These are phyloP conservation scores for Umbilicus rupestris DNA, from an alignment of 164 flowering plant species.

Conservation along the genomic window DNA sequence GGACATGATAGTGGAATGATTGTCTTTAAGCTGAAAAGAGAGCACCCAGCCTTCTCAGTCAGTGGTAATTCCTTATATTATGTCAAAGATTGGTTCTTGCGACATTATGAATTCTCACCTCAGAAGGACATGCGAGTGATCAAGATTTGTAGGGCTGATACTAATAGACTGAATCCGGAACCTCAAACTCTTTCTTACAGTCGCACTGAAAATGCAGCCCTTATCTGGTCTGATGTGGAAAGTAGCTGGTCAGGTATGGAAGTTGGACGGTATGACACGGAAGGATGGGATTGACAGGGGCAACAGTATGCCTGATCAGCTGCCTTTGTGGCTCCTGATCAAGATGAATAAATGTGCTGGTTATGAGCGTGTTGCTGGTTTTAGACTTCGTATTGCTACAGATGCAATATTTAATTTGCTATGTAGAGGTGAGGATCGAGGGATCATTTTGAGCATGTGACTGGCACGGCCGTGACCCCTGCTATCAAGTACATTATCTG, in stretches of 20 bases:
- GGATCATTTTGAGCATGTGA: constrained; percentile 68
- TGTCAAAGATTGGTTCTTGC: constrained; percentile 67
- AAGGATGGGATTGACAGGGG: constrained; percentile 54
- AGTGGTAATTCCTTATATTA: constrained; percentile 65
- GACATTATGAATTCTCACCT: constrained; percentile 58
- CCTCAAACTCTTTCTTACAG: constrained; percentile 71
- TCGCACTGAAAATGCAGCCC: constrained; percentile 72
- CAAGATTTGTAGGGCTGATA: constrained; percentile 72
- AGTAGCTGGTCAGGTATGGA: too few relatives aligned
- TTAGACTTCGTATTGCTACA: constrained; percentile 57
- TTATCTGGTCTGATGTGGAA: constrained; percentile 74
- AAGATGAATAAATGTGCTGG: constrained; percentile 76
- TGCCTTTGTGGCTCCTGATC: constrained; percentile 59
- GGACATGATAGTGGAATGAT: constrained; percentile 81
- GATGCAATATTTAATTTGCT: constrained; percentile 74
- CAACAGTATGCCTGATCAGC: constrained; percentile 68
- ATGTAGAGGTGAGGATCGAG: constrained; percentile 76
- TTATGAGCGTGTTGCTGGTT: too few relatives aligned
- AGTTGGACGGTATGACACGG: too few relatives aligned
- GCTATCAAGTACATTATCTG: constrained; percentile 69
- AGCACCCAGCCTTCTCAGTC: constrained; percentile 74
- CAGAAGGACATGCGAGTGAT: constrained; percentile 60
- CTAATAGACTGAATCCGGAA: constrained; percentile 54
- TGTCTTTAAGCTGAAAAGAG: constrained; percentile 87
- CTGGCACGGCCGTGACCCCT: constrained; percentile 69